Base-by-base conservation (phyloP, 2,329 filamentous ascomycete species). In the Penicillium occitanis region DNA sequence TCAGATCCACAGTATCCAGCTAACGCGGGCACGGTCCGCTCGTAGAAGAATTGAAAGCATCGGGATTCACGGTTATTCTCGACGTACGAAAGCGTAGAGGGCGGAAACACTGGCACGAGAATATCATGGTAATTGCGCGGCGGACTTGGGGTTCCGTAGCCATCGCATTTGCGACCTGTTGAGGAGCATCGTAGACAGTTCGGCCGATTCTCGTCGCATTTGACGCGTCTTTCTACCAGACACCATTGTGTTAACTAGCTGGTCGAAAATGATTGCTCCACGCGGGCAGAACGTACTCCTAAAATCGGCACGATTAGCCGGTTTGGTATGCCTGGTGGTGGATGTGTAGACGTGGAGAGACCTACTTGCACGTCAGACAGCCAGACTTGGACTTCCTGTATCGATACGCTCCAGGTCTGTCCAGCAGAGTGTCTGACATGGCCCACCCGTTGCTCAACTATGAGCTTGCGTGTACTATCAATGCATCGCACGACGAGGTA, bases 161-260 rank as follows among this genome's bases (percentile, higher is more conserved):
- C 74, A 62, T 76, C 74, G 63, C 74, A 76, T 65, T 72, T 72
- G 25, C 75, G 71, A 33, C 75, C 74, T 19, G 75, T 76, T 33
- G 72, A 73, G 5, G 71, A 72, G 67, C 75, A 77, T 61, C 71
- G 68, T 17, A 64, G 60, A 66, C 74, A 76, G 33, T 58, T 66
- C 2, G 75, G 75, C 19, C 71, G 73, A n/a, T 71, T 70, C 64
- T 76, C 75, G 57, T 73, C 74, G 59, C 75, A 77, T 65, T 77
- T 77, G 50, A 76, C 72, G 17, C 73, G 70, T 62, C 75, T 66
- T 67, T 67, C 71, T 72, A 65, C 63, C 6, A 5, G 13, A 33
- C 42, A 30, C 13, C 17, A 51, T 28, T 22, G 33, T 51, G 0
- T 61, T 22, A 59, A 25, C 30, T 8, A 25, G 42, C 3, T 25